Conservation (phyloP, 139 green algal genomes). For the Trebouxia sp. region DNA sequence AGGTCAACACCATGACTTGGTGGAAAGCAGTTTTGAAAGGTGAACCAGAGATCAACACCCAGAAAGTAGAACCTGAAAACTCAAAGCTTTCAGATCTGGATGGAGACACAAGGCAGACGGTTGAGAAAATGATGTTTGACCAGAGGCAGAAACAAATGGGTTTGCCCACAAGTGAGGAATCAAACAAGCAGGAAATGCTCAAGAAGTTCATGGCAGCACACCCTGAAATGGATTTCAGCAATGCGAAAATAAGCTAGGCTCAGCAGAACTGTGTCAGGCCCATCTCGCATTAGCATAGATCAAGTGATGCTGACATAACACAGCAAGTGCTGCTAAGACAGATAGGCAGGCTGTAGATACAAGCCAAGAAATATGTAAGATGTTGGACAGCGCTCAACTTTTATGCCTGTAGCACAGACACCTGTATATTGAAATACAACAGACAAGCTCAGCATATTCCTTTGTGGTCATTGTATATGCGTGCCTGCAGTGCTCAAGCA, state of each 20-base stretch:
- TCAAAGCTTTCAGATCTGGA: slow-evolving; percentile 95
- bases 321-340: too few relatives aligned
- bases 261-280: too few relatives aligned
- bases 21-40: slow-evolving; percentile 84
- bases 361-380: too few relatives aligned
- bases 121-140: slow-evolving; percentile 97
- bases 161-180: slow-evolving; percentile 91
- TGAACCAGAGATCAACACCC: slow-evolving; percentile 86
- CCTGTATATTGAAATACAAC: too few relatives aligned
- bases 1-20: slow-evolving; percentile 88
- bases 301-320: too few relatives aligned
- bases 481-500: too few relatives aligned
- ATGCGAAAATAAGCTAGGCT: slow-evolving; percentile 87
- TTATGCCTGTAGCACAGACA: too few relatives aligned
- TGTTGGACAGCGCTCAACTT: too few relatives aligned
- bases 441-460: too few relatives aligned
- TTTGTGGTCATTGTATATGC: too few relatives aligned
- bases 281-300: too few relatives aligned
- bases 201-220: slow-evolving; percentile 96
- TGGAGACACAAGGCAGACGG: slow-evolving; percentile 86
- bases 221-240: slow-evolving; percentile 95
- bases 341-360: too few relatives aligned
- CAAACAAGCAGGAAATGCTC: slow-evolving; percentile 89
- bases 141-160: slow-evolving; percentile 96
- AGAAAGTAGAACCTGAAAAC: slow-evolving; percentile 92